These are phyloP conservation scores for Phalaenopsis aphrodite DNA, from an alignment of 106 monocot species.

Conservation along the genomic window DNA sequence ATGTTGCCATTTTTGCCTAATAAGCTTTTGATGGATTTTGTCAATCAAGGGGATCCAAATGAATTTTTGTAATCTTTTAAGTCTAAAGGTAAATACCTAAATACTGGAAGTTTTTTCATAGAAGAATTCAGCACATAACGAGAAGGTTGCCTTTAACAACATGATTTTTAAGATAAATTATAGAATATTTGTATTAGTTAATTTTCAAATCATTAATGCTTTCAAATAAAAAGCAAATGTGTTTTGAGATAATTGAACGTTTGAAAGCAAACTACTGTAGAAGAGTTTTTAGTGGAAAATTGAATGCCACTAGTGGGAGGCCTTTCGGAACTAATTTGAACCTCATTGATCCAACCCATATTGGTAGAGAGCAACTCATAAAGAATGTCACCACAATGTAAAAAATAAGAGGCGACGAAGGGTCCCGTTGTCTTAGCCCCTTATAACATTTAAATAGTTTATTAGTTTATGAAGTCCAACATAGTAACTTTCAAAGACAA, in stretches of 20 bases:
- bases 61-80: neutral
- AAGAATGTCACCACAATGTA: neutral
- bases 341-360: neutral
- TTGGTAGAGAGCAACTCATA: neutral
- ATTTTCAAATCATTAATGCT: neutral
- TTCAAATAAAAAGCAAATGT: neutral
- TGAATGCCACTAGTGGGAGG: neutral
- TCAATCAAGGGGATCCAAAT: neutral
- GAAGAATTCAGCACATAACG: neutral
- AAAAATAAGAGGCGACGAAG: neutral
- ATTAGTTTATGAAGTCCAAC: neutral
- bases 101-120: neutral
- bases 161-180: neutral
- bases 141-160: neutral
- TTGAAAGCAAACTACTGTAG: neutral
- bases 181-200: neutral
- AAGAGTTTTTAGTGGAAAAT: neutral
- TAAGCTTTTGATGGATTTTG: neutral
- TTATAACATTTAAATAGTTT: neutral
- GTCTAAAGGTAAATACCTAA: neutral
- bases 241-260: neutral
- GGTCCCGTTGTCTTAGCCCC: neutral
- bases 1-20: neutral
- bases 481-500: neutral
- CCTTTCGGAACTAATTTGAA: neutral